Conservation (phyloP, 2,329 filamentous ascomycete genomes). For the Zymoseptoria pseudotritici region DNA sequence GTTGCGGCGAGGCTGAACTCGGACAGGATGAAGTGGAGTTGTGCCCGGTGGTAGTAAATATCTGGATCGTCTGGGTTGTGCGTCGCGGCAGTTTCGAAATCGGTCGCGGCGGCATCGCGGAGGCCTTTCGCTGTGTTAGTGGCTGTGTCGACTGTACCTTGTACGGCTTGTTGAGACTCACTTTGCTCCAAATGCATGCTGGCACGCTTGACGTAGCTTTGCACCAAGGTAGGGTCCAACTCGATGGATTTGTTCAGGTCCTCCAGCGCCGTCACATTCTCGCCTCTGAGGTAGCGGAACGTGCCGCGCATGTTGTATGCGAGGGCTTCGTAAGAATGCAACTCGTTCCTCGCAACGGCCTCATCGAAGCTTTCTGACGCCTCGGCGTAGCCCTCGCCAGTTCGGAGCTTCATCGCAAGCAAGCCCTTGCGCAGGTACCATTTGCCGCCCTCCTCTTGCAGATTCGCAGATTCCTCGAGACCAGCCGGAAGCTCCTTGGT, state of each 20-base stretch:
- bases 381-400: constrained; percentile 83
- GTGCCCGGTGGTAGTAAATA: constrained; percentile 97
- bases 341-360: constrained; percentile 71
- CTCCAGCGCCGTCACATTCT: constrained; percentile 71
- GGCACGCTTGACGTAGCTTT: constrained; percentile 97
- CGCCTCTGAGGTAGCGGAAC: constrained; percentile 85
- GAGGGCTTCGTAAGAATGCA: constrained; percentile 77
- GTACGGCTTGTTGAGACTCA: constrained; percentile 33
- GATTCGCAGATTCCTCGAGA: constrained; percentile 71
- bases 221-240: constrained; percentile 76
- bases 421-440: constrained; percentile 81
- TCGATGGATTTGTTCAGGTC: constrained; percentile 93
- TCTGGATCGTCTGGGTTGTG: constrained; percentile 88
- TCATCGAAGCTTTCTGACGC: constrained; percentile 80
- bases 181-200: constrained; percentile 95
- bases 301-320: constrained; percentile 96
- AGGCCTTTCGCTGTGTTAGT: constrained; percentile 48
- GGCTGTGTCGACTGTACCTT: constrained; percentile 26
- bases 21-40: constrained; percentile 94
- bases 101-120: constrained; percentile 75
- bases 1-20: constrained; percentile 91
- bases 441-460: constrained; percentile 70
- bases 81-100: constrained; percentile 77
- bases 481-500: constrained; percentile 70
- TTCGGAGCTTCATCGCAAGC: constrained; percentile 73